A percentile compares a stretch with the other conserved stretches of the same genome.
Conservation (phyloP, 352 stramenopile species). For the Phytophthora crassamura region DNA sequence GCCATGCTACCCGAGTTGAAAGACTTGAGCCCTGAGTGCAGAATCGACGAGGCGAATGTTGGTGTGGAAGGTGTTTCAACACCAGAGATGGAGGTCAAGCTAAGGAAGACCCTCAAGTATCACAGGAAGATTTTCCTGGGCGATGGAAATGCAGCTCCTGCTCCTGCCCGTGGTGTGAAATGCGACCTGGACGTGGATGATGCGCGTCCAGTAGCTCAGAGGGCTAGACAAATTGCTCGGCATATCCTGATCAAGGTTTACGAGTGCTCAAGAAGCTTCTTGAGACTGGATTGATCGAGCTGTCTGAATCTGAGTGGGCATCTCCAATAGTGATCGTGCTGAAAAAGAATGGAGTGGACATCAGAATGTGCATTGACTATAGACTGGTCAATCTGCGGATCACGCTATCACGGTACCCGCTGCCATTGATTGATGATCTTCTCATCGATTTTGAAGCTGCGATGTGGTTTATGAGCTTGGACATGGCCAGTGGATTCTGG, state of each 20-base stretch:
- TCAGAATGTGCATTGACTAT: constrained; percentile 6
- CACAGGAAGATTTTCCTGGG: neutral
- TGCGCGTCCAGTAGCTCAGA: neutral
- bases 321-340: constrained; percentile 1
- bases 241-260: neutral
- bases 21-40: no score
- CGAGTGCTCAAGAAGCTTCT: constrained; percentile 1
- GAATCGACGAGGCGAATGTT: no score
- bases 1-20: no score
- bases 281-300: constrained; percentile 1
- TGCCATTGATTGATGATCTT: no score
- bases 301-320: constrained; percentile 3
- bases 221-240: neutral
- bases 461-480: constrained; percentile 8
- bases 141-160: neutral
- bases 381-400: neutral
- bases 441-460: constrained; percentile 1
- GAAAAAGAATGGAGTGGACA: neutral
- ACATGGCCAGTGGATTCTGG: neutral
- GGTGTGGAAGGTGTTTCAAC: no score
- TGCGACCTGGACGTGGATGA: constrained; percentile 2
- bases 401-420: neutral
- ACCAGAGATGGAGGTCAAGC: neutral
- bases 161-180: neutral
- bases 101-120: neutral